These are phyloP conservation scores for Nigrospora osmanthi DNA, from an alignment of 2,329 filamentous ascomycete genomes.

Conservation along the genomic window DNA sequence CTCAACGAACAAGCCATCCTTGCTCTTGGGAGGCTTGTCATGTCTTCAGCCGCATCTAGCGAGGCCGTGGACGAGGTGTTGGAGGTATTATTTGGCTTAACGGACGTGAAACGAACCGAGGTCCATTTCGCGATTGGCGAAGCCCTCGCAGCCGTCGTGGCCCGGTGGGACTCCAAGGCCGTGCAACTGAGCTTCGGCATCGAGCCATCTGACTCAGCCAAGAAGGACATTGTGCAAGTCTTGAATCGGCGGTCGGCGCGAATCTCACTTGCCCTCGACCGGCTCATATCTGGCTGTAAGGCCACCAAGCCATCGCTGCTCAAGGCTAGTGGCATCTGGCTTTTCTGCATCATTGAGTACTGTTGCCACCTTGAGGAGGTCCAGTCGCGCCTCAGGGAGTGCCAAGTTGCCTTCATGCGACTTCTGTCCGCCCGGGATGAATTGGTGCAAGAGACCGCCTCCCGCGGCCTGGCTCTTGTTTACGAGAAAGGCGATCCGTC, in stretches of 20 bases:
- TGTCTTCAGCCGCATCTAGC: slow-evolving; percentile 36
- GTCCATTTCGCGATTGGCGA: slow-evolving; percentile 88
- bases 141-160: slow-evolving; percentile 69
- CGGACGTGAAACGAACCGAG: slow-evolving; percentile 80
- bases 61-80: slow-evolving; percentile 47
- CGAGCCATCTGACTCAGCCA: slow-evolving; percentile 38
- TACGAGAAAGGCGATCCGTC: slow-evolving; percentile 84
- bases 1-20: slow-evolving; percentile 72
- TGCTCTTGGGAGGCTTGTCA: slow-evolving; percentile 70
- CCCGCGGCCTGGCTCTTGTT: slow-evolving; percentile 80
- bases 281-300: slow-evolving; percentile 69
- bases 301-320: slow-evolving; percentile 81
- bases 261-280: slow-evolving; percentile 54
- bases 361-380: slow-evolving; percentile 73
- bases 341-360: slow-evolving; percentile 85
- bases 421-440: slow-evolving; percentile 85
- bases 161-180: slow-evolving; percentile 77
- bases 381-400: slow-evolving; percentile 66
- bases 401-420: slow-evolving; percentile 80
- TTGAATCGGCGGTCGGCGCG: slow-evolving; percentile 28
- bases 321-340: slow-evolving; percentile 92
- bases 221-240: slow-evolving; percentile 18
- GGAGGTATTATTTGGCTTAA: slow-evolving; percentile 63
- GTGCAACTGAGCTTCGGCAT: slow-evolving; percentile 72
- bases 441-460: slow-evolving; percentile 91